A percentile compares a stretch with the other conserved stretches of the same genome.
Evolutionary conservation across 768 basidiomycete genomes (phyloP).

Genomic region (Suillus spraguei): DNA sequence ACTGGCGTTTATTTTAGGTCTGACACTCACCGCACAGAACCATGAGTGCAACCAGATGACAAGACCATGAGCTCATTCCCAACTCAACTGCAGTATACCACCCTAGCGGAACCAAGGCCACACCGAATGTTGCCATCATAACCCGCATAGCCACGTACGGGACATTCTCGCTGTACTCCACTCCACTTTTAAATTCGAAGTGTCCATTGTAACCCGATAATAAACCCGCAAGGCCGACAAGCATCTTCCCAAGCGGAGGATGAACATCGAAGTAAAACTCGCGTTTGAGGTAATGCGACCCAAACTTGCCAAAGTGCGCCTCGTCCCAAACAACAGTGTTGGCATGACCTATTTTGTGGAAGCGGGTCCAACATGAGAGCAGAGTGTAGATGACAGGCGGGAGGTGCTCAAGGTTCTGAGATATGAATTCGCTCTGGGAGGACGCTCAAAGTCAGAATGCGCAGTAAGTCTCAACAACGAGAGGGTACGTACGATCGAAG

Average conservation of each 20-base stretch:
- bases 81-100: constrained; percentile 98
- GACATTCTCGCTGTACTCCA: constrained; percentile 77
- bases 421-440: constrained; percentile 68
- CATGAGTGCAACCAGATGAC: constrained; percentile 93
- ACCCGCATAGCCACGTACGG: constrained; percentile 96
- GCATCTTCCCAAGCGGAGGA: constrained; percentile 98
- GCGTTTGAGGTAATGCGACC: constrained; percentile 95
- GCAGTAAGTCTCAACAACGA: constrained; percentile 7
- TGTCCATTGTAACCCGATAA: constrained; percentile 89
- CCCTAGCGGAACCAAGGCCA: constrained; percentile 91
- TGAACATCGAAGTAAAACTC: constrained; percentile 99
- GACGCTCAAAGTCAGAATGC: constrained; percentile 13
- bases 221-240: constrained; percentile 92
- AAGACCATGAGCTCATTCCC: constrained; percentile 86
- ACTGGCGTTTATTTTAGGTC: too few relatives aligned
- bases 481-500: constrained; percentile 53
- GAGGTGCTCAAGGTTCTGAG: constrained; percentile 80
- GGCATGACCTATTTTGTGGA: constrained; percentile 87
- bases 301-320: constrained; percentile 99
- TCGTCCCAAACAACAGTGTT: constrained; percentile 97
- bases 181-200: constrained; percentile 95
- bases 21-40: constrained; percentile 80
- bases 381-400: constrained; percentile 87
- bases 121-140: constrained; percentile 92
- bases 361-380: constrained; percentile 93